Conservation (phyloP, 306 rosid genomes). For the Malus orientalis region DNA sequence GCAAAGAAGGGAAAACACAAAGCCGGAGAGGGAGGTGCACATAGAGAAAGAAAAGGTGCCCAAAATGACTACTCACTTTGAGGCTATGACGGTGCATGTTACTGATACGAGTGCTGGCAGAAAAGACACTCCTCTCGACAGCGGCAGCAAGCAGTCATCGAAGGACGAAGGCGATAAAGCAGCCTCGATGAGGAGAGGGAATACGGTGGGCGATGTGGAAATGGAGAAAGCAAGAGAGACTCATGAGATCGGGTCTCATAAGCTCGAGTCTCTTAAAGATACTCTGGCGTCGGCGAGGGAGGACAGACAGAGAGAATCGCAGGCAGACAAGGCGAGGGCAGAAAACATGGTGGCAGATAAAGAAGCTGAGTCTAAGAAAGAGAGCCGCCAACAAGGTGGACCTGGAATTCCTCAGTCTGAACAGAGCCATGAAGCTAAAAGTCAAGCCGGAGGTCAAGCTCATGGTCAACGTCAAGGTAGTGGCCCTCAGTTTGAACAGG, state of each 20-base stretch:
- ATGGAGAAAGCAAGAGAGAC: constrained; percentile 24
- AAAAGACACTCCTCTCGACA: not conserved
- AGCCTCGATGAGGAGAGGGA: not conserved
- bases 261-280: constrained; percentile 44
- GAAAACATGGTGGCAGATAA: constrained; percentile 6
- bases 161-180: not conserved
- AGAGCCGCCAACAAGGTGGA: not conserved
- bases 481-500: not conserved
- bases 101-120: not conserved
- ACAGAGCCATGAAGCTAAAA: not conserved
- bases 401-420: not conserved
- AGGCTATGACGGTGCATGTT: constrained; percentile 32
- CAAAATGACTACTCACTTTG: constrained; percentile 45
- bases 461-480: not conserved
- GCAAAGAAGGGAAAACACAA: constrained; percentile 34
- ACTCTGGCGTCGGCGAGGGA: not conserved
- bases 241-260: constrained; percentile 10
- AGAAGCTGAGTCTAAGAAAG: constrained; percentile 11
- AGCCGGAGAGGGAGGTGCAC: constrained; percentile 27
- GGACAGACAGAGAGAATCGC: constrained; percentile 8
- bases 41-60: constrained; percentile 47
- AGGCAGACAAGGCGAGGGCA: constrained; percentile 16
- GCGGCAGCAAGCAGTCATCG: not conserved
- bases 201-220: not conserved
- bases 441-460: not conserved